Evolutionary conservation across 1,284 basidiomycete genomes (phyloP), one percentile per base, ranked within the genome.

Genomic region (Phlebopus sp.): DNA sequence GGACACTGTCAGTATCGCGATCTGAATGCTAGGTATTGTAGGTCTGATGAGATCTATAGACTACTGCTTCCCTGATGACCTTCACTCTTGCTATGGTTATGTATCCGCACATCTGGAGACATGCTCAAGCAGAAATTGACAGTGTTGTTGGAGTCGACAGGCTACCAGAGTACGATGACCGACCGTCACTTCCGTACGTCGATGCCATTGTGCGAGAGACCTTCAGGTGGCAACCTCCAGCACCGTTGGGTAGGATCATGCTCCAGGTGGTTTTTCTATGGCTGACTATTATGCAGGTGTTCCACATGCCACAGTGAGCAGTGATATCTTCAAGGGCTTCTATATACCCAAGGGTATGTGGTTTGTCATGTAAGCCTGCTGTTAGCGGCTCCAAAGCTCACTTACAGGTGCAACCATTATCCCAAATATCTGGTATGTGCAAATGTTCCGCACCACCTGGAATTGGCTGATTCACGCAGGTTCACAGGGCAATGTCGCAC

Each of bases 71-170:
- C 5, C 30, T 44, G 8, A 5, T 40, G 11, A 50, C 57, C n/a
- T 67, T 67, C 42, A 43, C 64, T 13, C 54, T 68, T 9, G 60
- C 60, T 1, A 67, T 69, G 66, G 54, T 59, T 5, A 44, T 60
- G 14, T 50, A 65, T 32, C 67, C 67, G 1, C 56, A 64, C 2
- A 57, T 58, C 3, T 64, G 60, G 42, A 47, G 47, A 34, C 57
- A 50, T 9, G 66, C 67, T 1, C 70, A 72, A 39, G 53, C 54
- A 23, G 70, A 74, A 42, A 53, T 74, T 11, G 70, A 73, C 47
- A 37, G 47, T 1, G 64, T 71, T 5, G 41, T 71, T 18, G 69
- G 70, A 1, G 29, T 37, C 1, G 61, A 64, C 6, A 57, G 69
- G 13, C 55, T 74, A 2, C 73, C 73, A 0, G 60, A 53, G 0